Conservation (phyloP, 2,329 filamentous ascomycete species). For the Simplicillium aogashimaense region DNA sequence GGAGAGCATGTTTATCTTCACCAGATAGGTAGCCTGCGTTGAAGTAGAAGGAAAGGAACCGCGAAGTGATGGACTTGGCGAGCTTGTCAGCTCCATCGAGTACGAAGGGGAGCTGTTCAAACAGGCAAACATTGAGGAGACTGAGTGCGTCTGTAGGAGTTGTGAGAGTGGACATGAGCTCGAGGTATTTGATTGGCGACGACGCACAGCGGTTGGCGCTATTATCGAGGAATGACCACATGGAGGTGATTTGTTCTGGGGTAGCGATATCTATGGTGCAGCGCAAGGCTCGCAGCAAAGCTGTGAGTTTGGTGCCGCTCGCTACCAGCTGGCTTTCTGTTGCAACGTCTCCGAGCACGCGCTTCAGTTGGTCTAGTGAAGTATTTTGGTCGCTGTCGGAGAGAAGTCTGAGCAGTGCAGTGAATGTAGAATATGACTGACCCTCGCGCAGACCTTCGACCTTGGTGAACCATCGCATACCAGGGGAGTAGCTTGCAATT, state of each 20-base stretch:
- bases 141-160: conserved; percentile 28
- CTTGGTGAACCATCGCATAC: conserved; percentile 86
- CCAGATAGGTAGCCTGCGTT: conserved; percentile 40
- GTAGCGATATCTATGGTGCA: conserved; percentile 11
- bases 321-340: conserved; percentile 59
- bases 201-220: conserved; percentile 66
- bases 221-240: conserved; percentile 73
- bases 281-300: conserved; percentile 28
- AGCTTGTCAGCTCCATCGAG: conserved; percentile 37
- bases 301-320: conserved; percentile 33
- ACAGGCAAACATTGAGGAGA: conserved; percentile 57
- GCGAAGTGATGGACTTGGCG: conserved; percentile 35
- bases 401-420: conserved; percentile 50
- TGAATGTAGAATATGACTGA: conserved; percentile 49
- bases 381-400: conserved; percentile 18
- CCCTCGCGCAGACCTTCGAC: conserved; percentile 45
- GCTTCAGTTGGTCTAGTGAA: conserved; percentile 33
- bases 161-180: conserved; percentile 45
- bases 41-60: conserved; percentile 50
- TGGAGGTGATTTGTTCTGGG: conserved; percentile 11
- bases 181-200: conserved; percentile 75
- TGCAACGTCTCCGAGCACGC: conserved; percentile 50
- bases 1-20: conserved; percentile 24
- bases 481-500: conserved; percentile 70
- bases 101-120: conserved; percentile 70